phyloP scores from a whole-genome alignment of 2,329 filamentous ascomycete species.

The Myriosclerotinia scirpicola region DNA sequence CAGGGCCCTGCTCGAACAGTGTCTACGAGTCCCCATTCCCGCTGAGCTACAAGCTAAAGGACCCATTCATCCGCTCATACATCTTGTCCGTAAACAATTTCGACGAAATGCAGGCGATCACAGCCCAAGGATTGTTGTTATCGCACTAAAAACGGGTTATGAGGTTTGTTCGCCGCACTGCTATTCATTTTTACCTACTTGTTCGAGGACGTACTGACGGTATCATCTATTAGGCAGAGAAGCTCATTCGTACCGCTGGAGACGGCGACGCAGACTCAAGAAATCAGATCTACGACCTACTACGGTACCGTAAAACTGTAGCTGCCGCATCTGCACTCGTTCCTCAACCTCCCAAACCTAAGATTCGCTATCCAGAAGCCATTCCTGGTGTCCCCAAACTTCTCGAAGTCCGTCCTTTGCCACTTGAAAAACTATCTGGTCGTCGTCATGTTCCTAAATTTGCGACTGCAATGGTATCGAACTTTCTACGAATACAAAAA shows the following conservation, averaged over 20 bases:
- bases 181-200: not conserved
- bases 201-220: not conserved
- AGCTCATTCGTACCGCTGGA: constrained; percentile 36
- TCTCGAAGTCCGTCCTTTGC: constrained; percentile 54
- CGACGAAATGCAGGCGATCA: constrained; percentile 57
- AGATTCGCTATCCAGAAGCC: constrained; percentile 30
- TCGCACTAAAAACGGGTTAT: constrained; percentile 68
- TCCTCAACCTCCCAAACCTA: constrained; percentile 19
- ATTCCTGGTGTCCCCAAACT: constrained; percentile 44
- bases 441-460: constrained; percentile 60
- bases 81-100: constrained; percentile 63
- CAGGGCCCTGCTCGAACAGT: constrained; percentile 64
- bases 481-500: constrained; percentile 66
- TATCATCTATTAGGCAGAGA: constrained; percentile 30
- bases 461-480: constrained; percentile 54
- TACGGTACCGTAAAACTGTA: constrained; percentile 34
- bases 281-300: constrained; percentile 39
- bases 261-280: constrained; percentile 31
- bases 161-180: constrained; percentile 46
- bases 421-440: constrained; percentile 50
- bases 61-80: constrained; percentile 48
- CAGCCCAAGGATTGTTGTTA: constrained; percentile 59
- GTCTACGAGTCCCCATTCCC: constrained; percentile 53
- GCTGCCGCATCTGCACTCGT: constrained; percentile 17
- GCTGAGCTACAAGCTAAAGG: constrained; percentile 45